Percentiles rank a stretch among this genome's conserved stretches.
phyloP scores from a whole-genome alignment of 148 eudicot species.

The Chenopodium suecicum region DNA sequence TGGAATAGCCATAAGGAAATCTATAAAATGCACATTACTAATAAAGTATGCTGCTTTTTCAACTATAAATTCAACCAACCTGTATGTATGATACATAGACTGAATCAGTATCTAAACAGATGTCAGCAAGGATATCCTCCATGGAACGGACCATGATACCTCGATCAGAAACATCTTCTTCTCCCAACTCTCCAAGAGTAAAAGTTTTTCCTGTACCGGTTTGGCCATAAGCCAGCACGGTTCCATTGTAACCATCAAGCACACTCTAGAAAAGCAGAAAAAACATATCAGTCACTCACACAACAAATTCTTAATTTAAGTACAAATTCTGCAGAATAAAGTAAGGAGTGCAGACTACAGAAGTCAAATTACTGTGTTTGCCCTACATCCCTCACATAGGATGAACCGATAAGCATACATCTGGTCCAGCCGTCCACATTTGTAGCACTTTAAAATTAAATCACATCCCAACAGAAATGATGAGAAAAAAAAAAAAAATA shows the following conservation, averaged over 20 bases:
- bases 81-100: conserved; percentile 85
- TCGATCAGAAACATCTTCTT: conserved; percentile 84
- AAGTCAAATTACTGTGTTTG: background rate
- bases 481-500: too few species aligned
- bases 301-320: conserved; percentile 5
- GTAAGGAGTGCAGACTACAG: conserved; percentile 9
- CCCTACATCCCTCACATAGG: background rate
- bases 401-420: too few species aligned
- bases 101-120: conserved; percentile 70
- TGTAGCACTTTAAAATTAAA: background rate
- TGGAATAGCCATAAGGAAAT: background rate
- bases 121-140: conserved; percentile 87
- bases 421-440: background rate
- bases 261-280: conserved; percentile 63
- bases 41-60: background rate
- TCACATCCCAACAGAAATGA: background rate
- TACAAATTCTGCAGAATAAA: conserved; percentile 6
- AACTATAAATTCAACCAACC: conserved; percentile 40
- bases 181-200: conserved; percentile 96
- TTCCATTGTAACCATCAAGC: conserved; percentile 96
- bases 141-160: conserved; percentile 99
- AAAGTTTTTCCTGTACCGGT: conserved; percentile 98
- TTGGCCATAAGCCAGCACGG: conserved; percentile 99
- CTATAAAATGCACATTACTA: background rate
- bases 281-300: conserved; percentile 17